Evolutionary conservation across 2,329 filamentous ascomycete species (phyloP).

Genomic region (Beauveria varroae): DNA sequence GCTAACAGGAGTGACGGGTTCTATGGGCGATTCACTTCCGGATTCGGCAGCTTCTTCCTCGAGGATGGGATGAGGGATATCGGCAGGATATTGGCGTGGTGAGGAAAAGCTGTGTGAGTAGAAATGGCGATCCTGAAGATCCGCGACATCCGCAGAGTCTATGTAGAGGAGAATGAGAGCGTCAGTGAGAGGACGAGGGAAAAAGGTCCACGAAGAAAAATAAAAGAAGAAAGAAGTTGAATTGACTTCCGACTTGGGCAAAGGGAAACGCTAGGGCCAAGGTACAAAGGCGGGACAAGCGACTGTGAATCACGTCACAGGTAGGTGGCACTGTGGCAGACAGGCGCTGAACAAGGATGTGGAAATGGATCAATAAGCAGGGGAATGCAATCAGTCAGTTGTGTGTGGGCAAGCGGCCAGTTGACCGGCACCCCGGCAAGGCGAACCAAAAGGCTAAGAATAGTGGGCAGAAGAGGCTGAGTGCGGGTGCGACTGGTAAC

Average conservation of each 20-base stretch:
- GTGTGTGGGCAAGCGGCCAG: not conserved
- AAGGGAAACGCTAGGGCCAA: not conserved
- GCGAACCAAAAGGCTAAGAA: constrained; percentile 6
- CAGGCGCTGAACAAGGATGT: not conserved
- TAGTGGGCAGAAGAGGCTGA: constrained; percentile 3
- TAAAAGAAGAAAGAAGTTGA: not conserved
- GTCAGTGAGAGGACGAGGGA: constrained; percentile 12
- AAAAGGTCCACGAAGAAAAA: not conserved
- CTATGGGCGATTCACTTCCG: constrained; percentile 50
- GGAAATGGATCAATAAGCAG: constrained; percentile 10
- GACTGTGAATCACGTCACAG: constrained; percentile 10
- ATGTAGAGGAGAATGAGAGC: constrained; percentile 12
- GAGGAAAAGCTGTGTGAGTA: constrained; percentile 26
- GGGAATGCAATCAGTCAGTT: not conserved
- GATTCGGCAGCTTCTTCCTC: constrained; percentile 50
- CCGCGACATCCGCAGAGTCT: constrained; percentile 3
- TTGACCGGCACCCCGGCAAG: not conserved
- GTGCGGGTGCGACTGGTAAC: not conserved
- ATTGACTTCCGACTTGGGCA: not conserved
- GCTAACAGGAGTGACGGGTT: constrained; percentile 56
- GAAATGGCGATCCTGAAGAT: not conserved
- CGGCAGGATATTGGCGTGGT: constrained; percentile 40
- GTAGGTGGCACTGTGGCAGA: constrained; percentile 11
- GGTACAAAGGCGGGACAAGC: constrained; percentile 11
- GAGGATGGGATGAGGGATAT: constrained; percentile 44